Percentiles rank a stretch among this genome's conserved stretches.
Conservation (phyloP, 306 rosid genomes). For the Mucuna pruriens region DNA sequence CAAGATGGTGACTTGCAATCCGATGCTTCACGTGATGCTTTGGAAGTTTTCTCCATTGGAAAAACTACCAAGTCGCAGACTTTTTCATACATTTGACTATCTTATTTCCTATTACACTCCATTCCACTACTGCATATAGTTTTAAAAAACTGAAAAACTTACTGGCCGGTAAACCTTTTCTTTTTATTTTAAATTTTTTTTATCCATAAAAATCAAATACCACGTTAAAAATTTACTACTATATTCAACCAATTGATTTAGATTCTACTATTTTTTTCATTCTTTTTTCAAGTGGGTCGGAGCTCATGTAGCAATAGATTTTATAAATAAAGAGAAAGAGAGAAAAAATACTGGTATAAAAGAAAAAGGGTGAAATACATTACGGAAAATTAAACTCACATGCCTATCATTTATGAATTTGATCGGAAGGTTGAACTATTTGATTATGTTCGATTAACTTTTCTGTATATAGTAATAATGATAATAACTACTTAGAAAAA, state of each 20-base stretch:
- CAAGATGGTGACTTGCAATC: conserved; percentile 62
- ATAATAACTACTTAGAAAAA: too few relatives aligned
- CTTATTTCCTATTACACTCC: conserved; percentile 34
- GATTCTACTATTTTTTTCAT: too few relatives aligned
- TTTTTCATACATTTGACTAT: conserved; percentile 45
- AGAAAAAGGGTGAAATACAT: neutral
- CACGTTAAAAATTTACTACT: too few relatives aligned
- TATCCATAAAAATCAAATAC: too few relatives aligned
- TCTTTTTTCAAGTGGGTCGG: neutral
- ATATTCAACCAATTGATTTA: too few relatives aligned
- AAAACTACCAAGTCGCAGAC: conserved; percentile 32
- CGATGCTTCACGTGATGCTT: conserved; percentile 66
- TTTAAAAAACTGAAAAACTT: neutral
- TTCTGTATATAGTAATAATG: too few relatives aligned
- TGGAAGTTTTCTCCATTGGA: conserved; percentile 46
- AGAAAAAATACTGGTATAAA: neutral
- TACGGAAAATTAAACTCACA: neutral
- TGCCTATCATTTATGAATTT: too few relatives aligned
- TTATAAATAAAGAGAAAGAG: too few relatives aligned
- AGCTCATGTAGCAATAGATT: neutral
- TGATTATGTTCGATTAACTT: too few relatives aligned
- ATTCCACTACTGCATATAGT: conserved; percentile 15
- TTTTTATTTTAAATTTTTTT: too few relatives aligned
- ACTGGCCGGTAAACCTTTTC: neutral
- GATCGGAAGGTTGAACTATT: too few relatives aligned